Base-by-base conservation (phyloP, 208 protist genomes). In the Crithidia expoeki region DNA sequence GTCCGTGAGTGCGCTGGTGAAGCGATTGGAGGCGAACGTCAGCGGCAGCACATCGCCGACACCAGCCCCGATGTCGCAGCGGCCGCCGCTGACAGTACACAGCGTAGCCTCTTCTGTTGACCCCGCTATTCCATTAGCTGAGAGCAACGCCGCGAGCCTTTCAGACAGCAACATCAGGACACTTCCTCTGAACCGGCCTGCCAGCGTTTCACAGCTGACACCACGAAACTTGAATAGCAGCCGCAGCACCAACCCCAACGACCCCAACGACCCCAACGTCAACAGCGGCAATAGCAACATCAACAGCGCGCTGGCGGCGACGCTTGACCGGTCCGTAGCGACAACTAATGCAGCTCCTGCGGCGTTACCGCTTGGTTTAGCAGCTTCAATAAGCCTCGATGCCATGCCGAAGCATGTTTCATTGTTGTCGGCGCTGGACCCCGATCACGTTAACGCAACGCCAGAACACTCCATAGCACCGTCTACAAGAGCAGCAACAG, bases 1-100 rank as follows among this genome's bases (percentile, higher is more conserved):
- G 3, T 67, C 61, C 23, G 61, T 67, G 23, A 67, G 33, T 16
- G 46, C 61, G 21, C 5, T 67, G 19, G 61, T 67, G 61, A 3
- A 30, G 3, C 61, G 47, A 4, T 21, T 67, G 28, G 61, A 67
- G n/a, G 61, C 59, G 44, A 40, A 32, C 7, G 30, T 65, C 46
- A 51, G 40, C 38, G 27, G 14, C 23, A 21, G 14, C 25, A 7
- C 6, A 6, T 27, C 59, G 27, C 7, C 44, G 30, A 4, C 23
- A n/a, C 4, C 10, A 2, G 25, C 32, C 5, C 2, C 44, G 14
- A 25, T 19, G 21, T 14, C 47, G 12, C 61, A 28, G 17, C 46
- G 49, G 21, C 33, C 33, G 12, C 49, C 61, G 9, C 44, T 38
- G 36, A 30, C 46, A 2, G 27, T 19, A 27, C 58, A 51, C n/a